Conservation (phyloP, 2,329 filamentous ascomycete genomes). For the Pseudocercospora musae region DNA sequence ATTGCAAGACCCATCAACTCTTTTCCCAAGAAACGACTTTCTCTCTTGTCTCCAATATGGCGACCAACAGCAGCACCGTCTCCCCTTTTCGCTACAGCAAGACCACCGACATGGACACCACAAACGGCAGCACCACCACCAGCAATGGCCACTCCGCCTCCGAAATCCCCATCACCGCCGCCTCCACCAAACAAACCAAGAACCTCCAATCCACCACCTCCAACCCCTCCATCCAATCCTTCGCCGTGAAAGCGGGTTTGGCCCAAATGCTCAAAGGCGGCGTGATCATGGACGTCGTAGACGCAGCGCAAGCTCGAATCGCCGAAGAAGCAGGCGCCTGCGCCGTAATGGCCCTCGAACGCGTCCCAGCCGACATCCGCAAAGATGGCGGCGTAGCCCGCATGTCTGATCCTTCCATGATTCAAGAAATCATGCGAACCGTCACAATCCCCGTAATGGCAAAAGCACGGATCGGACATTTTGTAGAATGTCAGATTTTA, state of each 20-base stretch:
- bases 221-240: slow-evolving; percentile 48
- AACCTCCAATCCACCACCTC: slow-evolving; percentile 18
- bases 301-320: slow-evolving; percentile 86
- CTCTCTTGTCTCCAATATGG: slow-evolving; percentile 2
- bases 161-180: slow-evolving; percentile 16
- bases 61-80: slow-evolving; percentile 15
- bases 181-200: slow-evolving; percentile 22
- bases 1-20: not conserved
- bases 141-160: slow-evolving; percentile 22
- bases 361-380: slow-evolving; percentile 94
- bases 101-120: slow-evolving; percentile 5
- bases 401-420: slow-evolving; percentile 94
- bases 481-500: slow-evolving; percentile 97
- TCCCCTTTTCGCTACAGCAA: slow-evolving; percentile 22
- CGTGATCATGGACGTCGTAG: slow-evolving; percentile 98
- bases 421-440: slow-evolving; percentile 88
- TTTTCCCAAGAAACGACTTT: not conserved
- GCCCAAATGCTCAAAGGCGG: slow-evolving; percentile 98
- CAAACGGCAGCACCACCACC: slow-evolving; percentile 13
- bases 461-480: slow-evolving; percentile 95
- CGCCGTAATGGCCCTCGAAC: slow-evolving; percentile 97
- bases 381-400: slow-evolving; percentile 87
- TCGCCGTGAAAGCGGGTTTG: slow-evolving; percentile 89
- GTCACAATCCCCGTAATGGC: slow-evolving; percentile 99
- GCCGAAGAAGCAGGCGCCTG: slow-evolving; percentile 94